Evolutionary conservation across 345 rosid genomes (phyloP), one percentile per base, ranked within the genome.

Genomic region (Ailanthus altissimus): DNA sequence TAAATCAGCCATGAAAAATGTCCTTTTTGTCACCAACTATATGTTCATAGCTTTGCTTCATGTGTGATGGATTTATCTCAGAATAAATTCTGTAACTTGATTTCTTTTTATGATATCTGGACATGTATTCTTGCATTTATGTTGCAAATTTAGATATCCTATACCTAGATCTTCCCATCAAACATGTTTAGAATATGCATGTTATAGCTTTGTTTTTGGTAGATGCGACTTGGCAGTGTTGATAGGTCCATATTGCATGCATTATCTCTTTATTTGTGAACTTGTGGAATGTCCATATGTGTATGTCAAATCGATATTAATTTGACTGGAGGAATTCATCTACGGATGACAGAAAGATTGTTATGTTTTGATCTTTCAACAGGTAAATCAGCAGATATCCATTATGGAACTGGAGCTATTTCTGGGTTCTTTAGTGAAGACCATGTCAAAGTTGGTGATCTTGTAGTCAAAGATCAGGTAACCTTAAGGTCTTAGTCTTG

Each of bases 341-440:
- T 20, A 50, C 9, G 16, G 76, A 16, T 57, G 38, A 58, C 28
- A 0, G 8, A 46, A 54, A 43, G 58, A 54, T 46, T 76, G 20
- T 78, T 49, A 5, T 2, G 28, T 53, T 64, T 21, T n/a, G 13
- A 67, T 36, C 5, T 5, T 46, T 21, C 15, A 70, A 26, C 77
- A 91, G 96, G 96, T 66, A 85, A 80, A 74, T 46, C 84, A 0
- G 99, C 96, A 0, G 88, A 80, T 38, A 96, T 96, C 75, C 95
- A 83, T 60, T 96, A 96, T 71, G 98, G 99, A 5, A 89, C 97
- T 70, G 99, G 99, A 72, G 85, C 98, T 46, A 84, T 91, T 83
- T 84, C 93, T 64, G 96, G 98, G 51, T 92, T 90, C 90, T 92
- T 92, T 75, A 93, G 97, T 75, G 80, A 92, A 78, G 99, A 96